Evolutionary conservation across 192 early-diverging fungal species (phyloP).

Genomic region (Mortierella hygrophila): DNA sequence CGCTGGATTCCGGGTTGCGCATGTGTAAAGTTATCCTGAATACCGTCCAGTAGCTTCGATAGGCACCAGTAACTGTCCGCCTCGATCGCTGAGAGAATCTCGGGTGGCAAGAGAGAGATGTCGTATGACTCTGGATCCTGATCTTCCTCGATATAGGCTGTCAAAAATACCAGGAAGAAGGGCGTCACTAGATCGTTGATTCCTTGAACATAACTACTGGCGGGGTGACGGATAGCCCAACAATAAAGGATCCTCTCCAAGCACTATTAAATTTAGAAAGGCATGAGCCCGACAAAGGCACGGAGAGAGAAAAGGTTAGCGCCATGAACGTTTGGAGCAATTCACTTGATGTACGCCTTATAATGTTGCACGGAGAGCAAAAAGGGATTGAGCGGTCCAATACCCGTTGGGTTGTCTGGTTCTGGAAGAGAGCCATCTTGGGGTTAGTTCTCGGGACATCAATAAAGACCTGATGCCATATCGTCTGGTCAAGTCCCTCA

Average conservation of each 20-base stretch:
- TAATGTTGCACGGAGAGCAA: neutral
- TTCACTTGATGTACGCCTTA: neutral
- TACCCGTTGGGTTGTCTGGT: conserved; percentile 84
- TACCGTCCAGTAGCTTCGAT: conserved; percentile 94
- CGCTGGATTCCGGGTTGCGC: conserved; percentile 97
- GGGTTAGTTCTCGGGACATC: conserved; percentile 95
- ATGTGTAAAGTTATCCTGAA: conserved; percentile 99
- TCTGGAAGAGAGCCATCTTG: conserved; percentile 87
- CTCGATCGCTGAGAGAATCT: conserved; percentile 80
- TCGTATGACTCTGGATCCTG: conserved; percentile 70
- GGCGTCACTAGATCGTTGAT: conserved; percentile 99
- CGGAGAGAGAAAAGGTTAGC: neutral
- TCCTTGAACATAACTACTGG: conserved; percentile 99
- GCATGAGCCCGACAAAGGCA: neutral
- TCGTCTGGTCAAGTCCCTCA: conserved; percentile 81
- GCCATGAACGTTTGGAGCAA: neutral
- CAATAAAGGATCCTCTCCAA: conserved; percentile 94
- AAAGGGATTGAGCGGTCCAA: neutral
- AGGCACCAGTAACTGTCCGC: conserved; percentile 99
- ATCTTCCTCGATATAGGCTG: conserved; percentile 72
- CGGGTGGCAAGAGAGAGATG: conserved; percentile 60
- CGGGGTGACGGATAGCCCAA: conserved; percentile 98
- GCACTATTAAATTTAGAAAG: conserved; percentile 61
- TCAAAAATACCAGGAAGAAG: conserved; percentile 94
- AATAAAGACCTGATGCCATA: conserved; percentile 94